Conservation (phyloP, 2,329 filamentous ascomycete genomes). For the Acephala macrosclerotiorum region DNA sequence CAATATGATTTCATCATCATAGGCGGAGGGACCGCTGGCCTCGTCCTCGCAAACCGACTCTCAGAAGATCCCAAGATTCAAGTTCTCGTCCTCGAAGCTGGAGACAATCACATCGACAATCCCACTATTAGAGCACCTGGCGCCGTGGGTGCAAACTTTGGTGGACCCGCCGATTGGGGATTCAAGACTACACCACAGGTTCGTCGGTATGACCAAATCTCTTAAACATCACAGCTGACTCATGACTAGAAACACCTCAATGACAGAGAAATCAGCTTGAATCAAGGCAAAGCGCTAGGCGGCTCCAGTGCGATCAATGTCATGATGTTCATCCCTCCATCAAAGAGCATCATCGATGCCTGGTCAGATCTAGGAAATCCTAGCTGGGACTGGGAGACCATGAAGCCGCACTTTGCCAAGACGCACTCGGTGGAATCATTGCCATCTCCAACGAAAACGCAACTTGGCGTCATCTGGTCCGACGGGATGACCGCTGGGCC, state of each 20-base stretch:
- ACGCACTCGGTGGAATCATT: not conserved
- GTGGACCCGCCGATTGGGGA: constrained; percentile 7
- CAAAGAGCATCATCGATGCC: constrained; percentile 44
- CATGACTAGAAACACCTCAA: constrained; percentile 23
- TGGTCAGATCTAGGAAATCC: constrained; percentile 50
- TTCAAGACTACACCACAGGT: constrained; percentile 16
- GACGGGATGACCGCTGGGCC: not conserved
- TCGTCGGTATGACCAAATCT: not conserved
- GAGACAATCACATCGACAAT: constrained; percentile 44
- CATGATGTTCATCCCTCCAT: constrained; percentile 36
- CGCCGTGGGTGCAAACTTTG: constrained; percentile 27
- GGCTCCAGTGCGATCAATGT: constrained; percentile 48
- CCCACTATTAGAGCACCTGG: constrained; percentile 47
- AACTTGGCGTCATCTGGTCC: not conserved
- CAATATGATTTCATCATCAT: constrained; percentile 49
- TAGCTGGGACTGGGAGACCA: constrained; percentile 48
- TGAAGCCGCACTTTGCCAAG: constrained; percentile 45
- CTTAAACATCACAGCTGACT: not conserved
- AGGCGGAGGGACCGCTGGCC: constrained; percentile 52
- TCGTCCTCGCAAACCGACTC: constrained; percentile 50
- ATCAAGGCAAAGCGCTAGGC: constrained; percentile 46
- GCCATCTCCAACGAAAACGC: not conserved
- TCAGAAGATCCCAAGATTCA: constrained; percentile 45
- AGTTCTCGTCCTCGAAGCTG: constrained; percentile 51
- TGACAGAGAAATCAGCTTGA: constrained; percentile 42